Evolutionary conservation across 768 basidiomycete genomes (phyloP), one percentile per base, ranked within the genome.

Genomic region (Boletus rex-veris): DNA sequence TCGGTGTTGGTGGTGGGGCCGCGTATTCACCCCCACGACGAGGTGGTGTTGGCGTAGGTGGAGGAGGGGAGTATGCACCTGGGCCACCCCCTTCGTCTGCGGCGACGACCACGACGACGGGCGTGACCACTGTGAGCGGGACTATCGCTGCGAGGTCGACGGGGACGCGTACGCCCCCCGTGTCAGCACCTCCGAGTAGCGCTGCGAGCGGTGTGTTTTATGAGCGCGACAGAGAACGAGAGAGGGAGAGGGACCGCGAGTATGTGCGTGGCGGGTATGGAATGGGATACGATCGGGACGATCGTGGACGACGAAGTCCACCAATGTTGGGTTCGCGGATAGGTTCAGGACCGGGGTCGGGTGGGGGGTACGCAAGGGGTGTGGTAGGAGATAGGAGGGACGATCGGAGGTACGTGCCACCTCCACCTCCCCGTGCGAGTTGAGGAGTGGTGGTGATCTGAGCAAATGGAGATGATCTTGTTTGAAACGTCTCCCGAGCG

Each of bases 381-480:
- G 58, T 57, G 28, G 47, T 62, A 3, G 50, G 53, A 3, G 66
- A 72, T 52, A 36, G 64, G 7, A 66, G 74, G 50, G 75, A 73
- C 53, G 74, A 75, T 44, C 57, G 72, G 41, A 58, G 75, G 61
- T 76, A 75, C 47, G 56, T 62, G n/a, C 71, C 71, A 26, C 71
- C 64, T 1, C 62, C 58, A 7, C 58, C 63, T 15, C 52, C 62
- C 4, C 55, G 63, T n/a, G 31, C 60, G 35, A 40, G 40, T 48
- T 53, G 52, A 57, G n/a, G n/a, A 15, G 5, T n/a, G 14, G 41
- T 24, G 8, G 42, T 3, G 18, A 7, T 39, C 7, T 14, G 36
- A 37, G 36, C 14, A 37, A 37, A 5, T 26, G 40, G 19, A 24
- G 11, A 11, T 14, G 19, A 21, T 41, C 40, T 41, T 12, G 7